A percentile compares a stretch with the other conserved stretches of the same genome.
Conservation (phyloP, 2,329 filamentous ascomycete genomes). For the Botryosphaeria dothidea region DNA sequence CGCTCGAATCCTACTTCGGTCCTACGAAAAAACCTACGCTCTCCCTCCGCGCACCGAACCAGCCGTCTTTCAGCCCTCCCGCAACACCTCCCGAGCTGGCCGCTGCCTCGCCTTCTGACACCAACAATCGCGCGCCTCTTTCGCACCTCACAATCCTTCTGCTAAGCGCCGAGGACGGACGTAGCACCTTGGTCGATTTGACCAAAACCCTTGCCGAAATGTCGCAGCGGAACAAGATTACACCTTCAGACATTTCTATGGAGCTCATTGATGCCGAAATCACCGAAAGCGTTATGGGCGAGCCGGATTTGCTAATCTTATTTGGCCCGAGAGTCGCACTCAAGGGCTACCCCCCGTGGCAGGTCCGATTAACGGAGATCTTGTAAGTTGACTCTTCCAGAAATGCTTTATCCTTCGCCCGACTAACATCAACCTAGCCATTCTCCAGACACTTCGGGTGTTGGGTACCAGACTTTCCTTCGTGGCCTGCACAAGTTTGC, state of each 20-base stretch:
- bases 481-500: conserved; percentile 81
- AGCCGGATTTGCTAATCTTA: conserved; percentile 86
- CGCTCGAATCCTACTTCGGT: conserved; percentile 86
- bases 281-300: conserved; percentile 72
- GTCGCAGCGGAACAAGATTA: conserved; percentile 85
- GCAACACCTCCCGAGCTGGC: conserved; percentile 40
- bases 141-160: conserved; percentile 67
- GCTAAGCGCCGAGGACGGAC: conserved; percentile 83
- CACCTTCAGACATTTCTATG: conserved; percentile 75
- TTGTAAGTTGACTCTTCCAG: conserved; percentile 56
- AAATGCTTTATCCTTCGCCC: not conserved
- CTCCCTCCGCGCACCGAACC: conserved; percentile 70
- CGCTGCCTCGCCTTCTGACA: conserved; percentile 42
- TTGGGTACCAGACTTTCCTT: conserved; percentile 93
- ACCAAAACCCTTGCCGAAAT: conserved; percentile 94
- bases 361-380: conserved; percentile 91
- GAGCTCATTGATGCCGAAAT: conserved; percentile 91
- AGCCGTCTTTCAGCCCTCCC: conserved; percentile 58
- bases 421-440: conserved; percentile 31
- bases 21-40: conserved; percentile 65
- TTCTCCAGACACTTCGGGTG: conserved; percentile 71
- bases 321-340: conserved; percentile 84
- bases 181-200: conserved; percentile 91
- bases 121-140: conserved; percentile 23
- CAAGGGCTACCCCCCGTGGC: conserved; percentile 94